Conservation (phyloP, 2,329 filamentous ascomycete genomes). For the Apiospora malaysiana region DNA sequence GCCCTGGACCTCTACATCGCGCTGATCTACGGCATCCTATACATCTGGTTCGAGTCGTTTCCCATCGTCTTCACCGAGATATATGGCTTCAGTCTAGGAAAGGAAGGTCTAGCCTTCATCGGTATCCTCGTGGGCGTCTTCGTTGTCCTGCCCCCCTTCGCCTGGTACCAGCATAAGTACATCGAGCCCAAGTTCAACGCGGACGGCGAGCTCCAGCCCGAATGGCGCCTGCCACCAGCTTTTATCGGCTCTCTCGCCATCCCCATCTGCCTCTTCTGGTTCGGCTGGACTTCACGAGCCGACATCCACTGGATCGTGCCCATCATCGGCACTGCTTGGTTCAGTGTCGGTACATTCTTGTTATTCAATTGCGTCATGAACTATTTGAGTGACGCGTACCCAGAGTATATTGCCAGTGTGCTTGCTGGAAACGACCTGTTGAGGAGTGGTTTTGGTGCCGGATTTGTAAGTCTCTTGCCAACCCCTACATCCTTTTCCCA, state of each 20-base stretch:
- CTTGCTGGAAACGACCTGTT: constrained; percentile 34
- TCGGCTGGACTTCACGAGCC: constrained; percentile 60
- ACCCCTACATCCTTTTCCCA: neutral
- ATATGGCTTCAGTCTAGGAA: constrained; percentile 56
- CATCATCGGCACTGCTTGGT: constrained; percentile 56
- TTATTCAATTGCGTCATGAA: constrained; percentile 36
- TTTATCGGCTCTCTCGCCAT: constrained; percentile 62
- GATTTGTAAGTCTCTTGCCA: constrained; percentile 27
- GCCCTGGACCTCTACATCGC: constrained; percentile 56
- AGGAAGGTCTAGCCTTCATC: constrained; percentile 54
- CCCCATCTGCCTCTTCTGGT: constrained; percentile 60
- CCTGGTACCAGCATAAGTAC: constrained; percentile 68
- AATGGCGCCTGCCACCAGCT: constrained; percentile 67
- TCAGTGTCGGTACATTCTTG: constrained; percentile 38
- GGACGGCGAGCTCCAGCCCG: constrained; percentile 65
- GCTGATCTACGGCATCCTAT: constrained; percentile 55
- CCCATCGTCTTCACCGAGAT: constrained; percentile 56
- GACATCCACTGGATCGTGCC: constrained; percentile 63
- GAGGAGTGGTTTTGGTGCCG: constrained; percentile 30
- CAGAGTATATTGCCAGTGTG: constrained; percentile 31
- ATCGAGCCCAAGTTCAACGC: constrained; percentile 66
- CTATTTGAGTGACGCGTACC: constrained; percentile 34
- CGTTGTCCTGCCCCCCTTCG: constrained; percentile 59
- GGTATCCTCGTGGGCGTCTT: constrained; percentile 53
- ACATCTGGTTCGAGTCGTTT: constrained; percentile 60